Base-by-base conservation (phyloP, 305 asterid species). In the Fraxinus velutina region DNA sequence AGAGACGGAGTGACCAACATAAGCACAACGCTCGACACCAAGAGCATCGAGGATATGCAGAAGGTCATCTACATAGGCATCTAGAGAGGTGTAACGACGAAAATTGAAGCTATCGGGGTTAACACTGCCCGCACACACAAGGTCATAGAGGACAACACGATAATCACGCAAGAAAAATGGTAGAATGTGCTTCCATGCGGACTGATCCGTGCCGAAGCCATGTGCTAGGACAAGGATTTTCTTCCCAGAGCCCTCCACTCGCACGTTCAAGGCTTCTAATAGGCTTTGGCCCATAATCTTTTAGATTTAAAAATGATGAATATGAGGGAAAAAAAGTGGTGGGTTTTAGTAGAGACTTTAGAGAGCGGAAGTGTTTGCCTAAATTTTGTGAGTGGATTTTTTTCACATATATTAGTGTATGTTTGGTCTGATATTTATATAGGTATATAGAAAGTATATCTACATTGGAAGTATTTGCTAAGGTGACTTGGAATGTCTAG, bases 61-160 rank as follows among this genome's bases (percentile, higher is more conserved):
- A 8, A 89, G 84, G 34, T 89, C 92, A 55, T 87, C 90, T 0
- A 82, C 92, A 15, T 82, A 89, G 76, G 89, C 88, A 62, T 89
- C 89, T 0, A 89, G 86, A 9, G 89, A 78, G 0, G 90, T 84
- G 82, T 89, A 89, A 10, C 92, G 88, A 10, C 68, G 75, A 73
- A 88, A 89, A 83, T 88, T 89, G 75, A 89, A 89, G 86, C 76
- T 83, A 34, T 89, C 92, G 5, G 90, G 92, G 71, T 88, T 89
- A 29, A 88, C 91, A 24, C 91, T 89, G 77, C 91, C 92, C 4
- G 92, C 92, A 22, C 90, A 88, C 15, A 85, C 91, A 39, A 88
- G 86, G 81, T 88, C 92, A 17, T 83, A 89, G 29, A 88, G 79
- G 10, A 89, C 71, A 5, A 89, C 87, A 5, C 83, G 79, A 50